A percentile compares a stretch with the other conserved stretches of the same genome.
These are phyloP conservation scores for Yarrowia osloensis DNA, from an alignment of 805 yeast genomes.

Conservation along the genomic window DNA sequence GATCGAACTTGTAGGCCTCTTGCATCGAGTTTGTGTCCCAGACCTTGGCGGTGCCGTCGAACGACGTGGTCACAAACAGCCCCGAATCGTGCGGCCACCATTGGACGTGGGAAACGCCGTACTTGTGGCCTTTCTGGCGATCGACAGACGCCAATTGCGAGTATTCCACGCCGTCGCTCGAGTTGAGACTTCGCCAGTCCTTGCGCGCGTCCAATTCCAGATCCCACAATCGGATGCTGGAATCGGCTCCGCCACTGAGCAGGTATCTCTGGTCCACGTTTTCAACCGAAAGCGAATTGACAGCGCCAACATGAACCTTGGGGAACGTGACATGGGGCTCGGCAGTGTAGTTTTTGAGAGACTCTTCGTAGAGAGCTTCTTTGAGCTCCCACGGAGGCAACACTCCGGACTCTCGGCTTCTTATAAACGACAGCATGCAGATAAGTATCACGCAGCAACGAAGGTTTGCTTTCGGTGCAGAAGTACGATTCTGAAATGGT, in stretches of 20 bases:
- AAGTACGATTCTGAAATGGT: not conserved
- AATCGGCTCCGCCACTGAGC: slow-evolving; percentile 74
- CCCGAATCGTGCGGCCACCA: slow-evolving; percentile 95
- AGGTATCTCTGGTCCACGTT: slow-evolving; percentile 49
- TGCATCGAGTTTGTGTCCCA: slow-evolving; percentile 75
- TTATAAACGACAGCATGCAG: slow-evolving; percentile 23
- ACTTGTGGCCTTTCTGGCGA: slow-evolving; percentile 54
- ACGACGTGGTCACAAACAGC: slow-evolving; percentile 78
- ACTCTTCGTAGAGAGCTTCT: slow-evolving; percentile 31
- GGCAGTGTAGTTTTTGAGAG: slow-evolving; percentile 9
- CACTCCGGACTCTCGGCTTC: slow-evolving; percentile 11
- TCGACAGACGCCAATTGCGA: slow-evolving; percentile 24
- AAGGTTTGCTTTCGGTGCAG: not conserved
- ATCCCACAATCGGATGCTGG: slow-evolving; percentile 70
- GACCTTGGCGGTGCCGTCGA: slow-evolving; percentile 70
- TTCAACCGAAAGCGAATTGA: slow-evolving; percentile 65
- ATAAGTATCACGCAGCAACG: not conserved
- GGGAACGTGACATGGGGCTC: slow-evolving; percentile 34
- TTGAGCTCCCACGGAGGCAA: slow-evolving; percentile 16
- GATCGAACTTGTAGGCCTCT: slow-evolving; percentile 66
- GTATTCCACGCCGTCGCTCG: slow-evolving; percentile 31
- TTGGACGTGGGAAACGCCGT: slow-evolving; percentile 68
- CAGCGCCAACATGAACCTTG: slow-evolving; percentile 47
- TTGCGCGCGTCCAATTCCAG: slow-evolving; percentile 40
- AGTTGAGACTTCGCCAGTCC: slow-evolving; percentile 32